Conservation (phyloP, 164 flowering plant genomes). For the Nymphaea colorata region DNA sequence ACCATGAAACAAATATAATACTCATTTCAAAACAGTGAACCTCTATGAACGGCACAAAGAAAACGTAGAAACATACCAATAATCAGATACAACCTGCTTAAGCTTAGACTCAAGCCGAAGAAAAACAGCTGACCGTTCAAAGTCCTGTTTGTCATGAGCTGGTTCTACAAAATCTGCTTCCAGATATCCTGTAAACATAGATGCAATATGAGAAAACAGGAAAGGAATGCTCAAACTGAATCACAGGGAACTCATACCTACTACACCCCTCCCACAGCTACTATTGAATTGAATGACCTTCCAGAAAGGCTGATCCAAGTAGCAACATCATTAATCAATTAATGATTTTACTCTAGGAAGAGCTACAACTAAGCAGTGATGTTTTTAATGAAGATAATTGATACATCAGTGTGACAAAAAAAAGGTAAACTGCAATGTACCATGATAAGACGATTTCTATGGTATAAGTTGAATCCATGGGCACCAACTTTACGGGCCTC, state of each 20-base stretch:
- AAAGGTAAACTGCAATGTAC: constrained; percentile 19
- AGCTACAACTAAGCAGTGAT: too few species aligned
- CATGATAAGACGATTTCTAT: constrained; percentile 89
- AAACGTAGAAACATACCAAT: constrained; percentile 43
- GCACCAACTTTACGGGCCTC: constrained; percentile 49
- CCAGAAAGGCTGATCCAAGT: constrained; percentile 76
- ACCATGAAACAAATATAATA: too few species aligned
- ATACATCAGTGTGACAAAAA: not conserved
- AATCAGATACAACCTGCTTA: constrained; percentile 59
- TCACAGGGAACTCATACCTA: constrained; percentile 34
- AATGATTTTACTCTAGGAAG: too few species aligned
- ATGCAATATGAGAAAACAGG: not conserved
- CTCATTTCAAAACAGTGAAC: too few species aligned
- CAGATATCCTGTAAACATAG: constrained; percentile 50
- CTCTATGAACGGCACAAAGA: not conserved
- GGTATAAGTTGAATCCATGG: constrained; percentile 77
- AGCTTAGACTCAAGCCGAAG: constrained; percentile 60
- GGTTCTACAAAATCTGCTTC: constrained; percentile 98
- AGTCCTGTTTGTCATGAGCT: constrained; percentile 96
- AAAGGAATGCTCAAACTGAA: not conserved
- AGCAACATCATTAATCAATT: not conserved
- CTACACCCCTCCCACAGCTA: constrained; percentile 50
- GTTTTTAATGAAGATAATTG: too few species aligned
- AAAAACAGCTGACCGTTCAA: constrained; percentile 77
- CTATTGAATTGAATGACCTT: constrained; percentile 46